Evolutionary conservation across 2,329 filamentous ascomycete genomes (phyloP), one percentile per base, ranked within the genome.

Genomic region (Colletotrichum tamarilloi): DNA sequence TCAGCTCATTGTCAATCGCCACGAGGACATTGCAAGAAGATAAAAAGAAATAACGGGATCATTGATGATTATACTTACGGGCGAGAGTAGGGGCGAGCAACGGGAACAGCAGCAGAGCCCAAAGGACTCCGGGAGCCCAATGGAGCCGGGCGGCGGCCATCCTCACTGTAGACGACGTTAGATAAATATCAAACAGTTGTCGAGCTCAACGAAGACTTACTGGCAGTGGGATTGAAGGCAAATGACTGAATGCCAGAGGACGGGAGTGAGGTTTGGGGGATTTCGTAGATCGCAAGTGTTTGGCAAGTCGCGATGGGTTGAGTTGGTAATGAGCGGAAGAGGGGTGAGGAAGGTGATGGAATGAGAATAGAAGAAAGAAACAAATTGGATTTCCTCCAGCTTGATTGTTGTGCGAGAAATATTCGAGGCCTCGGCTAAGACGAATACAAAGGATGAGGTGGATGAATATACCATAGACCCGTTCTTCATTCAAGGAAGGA

Each of bases 31-130:
- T 16, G 1, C 1, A 28, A 3, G 5, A 2, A 6, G 2, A 28
- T 6, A 1, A 8, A 14, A 2, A 11, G 1, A 8, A 3, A 12
- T 12, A 5, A 42, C 16, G 1, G 16, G 2, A 19, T 19, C 5
- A 30, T 22, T 8, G 32, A 28, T 16, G 24, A 28, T 16, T 14
- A 2, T 16, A 42, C 70, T 69, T 12, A 73, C 70, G 53, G 7
- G 59, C 55, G 16, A 46, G 38, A 2, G 24, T 22, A 9, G 68
- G 16, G 1, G 62, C 26, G 14, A 58, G 42, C 12, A 62, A 6
- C 16, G 55, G 57, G 16, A 6, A 38, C 6, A 67, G 22, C 3
- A 62, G 9, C n/a, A 67, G 5, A 19, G 16, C 22, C 65, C 56
- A 67, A 14, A 62, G n/a, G 22, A 62, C 46, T 16, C 14, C 42